A percentile compares a stretch with the other conserved stretches of the same genome.
These are phyloP conservation scores for Brasilioporus rufonigricans DNA, from an alignment of 768 basidiomycete genomes.

Conservation along the genomic window DNA sequence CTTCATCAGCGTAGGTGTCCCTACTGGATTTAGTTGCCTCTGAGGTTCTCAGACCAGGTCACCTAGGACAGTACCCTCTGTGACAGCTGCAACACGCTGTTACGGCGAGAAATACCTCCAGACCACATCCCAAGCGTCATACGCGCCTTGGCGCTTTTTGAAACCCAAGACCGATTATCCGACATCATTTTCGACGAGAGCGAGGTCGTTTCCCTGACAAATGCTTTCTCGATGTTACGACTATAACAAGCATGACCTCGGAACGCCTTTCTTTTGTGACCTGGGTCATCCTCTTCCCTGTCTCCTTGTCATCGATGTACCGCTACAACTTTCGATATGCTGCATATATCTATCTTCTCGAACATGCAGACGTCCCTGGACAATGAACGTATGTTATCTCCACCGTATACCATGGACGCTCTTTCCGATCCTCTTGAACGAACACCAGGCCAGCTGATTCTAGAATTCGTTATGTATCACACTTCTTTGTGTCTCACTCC, in stretches of 20 bases:
- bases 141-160: slow-evolving; percentile 19
- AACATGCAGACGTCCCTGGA: background rate
- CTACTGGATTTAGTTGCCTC: background rate
- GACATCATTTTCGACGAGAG: slow-evolving; percentile 8
- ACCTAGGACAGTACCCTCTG: slow-evolving; percentile 16
- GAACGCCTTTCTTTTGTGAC: background rate
- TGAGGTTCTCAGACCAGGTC: background rate
- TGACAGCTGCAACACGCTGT: slow-evolving; percentile 10
- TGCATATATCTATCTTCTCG: background rate
- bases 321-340: slow-evolving; percentile 1
- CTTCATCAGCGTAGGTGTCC: slow-evolving; percentile 11
- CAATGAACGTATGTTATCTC: background rate
- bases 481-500: background rate
- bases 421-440: background rate
- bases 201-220: slow-evolving; percentile 16
- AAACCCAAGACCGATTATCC: slow-evolving; percentile 7
- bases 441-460: background rate
- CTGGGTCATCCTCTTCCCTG: background rate
- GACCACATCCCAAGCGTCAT: slow-evolving; percentile 24
- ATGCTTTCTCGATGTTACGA: slow-evolving; percentile 23
- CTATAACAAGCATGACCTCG: background rate
- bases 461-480: slow-evolving; percentile 6
- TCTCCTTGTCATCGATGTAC: background rate
- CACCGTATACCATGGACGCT: background rate
- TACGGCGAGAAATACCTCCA: slow-evolving; percentile 15